Evolutionary conservation across 495 filamentous ascomycete species (phyloP).

Genomic region (Clohesyomyces aquaticus): DNA sequence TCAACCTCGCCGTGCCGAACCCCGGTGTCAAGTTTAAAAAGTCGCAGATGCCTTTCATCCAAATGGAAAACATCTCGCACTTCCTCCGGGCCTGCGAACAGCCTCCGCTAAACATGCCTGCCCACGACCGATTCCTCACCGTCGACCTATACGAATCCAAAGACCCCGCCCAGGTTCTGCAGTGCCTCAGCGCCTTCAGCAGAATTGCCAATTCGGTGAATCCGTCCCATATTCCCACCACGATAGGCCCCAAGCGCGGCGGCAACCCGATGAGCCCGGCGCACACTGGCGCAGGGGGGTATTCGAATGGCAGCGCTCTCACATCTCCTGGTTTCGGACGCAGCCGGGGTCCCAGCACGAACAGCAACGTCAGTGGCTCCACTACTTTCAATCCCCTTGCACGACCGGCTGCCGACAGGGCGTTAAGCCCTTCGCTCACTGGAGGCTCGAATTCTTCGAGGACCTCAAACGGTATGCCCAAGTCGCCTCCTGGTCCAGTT

Average conservation of each 20-base stretch:
- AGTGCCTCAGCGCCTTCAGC: conserved; percentile 91
- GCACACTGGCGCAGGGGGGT: conserved; percentile 62
- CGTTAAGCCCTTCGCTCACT: conserved; percentile 60
- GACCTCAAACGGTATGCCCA: conserved; percentile 43
- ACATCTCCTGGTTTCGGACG: conserved; percentile 49
- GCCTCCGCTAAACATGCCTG: conserved; percentile 80
- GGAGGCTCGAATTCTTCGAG: conserved; percentile 49
- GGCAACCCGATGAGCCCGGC: conserved; percentile 66
- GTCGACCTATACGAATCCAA: conserved; percentile 97
- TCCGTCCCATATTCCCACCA: conserved; percentile 69
- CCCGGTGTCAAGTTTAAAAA: conserved; percentile 81
- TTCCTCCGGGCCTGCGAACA: conserved; percentile 87
- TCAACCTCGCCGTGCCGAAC: conserved; percentile 76
- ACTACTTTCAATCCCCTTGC: conserved; percentile 48
- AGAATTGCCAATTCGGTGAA: conserved; percentile 78
- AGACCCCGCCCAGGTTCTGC: conserved; percentile 94
- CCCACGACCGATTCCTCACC: conserved; percentile 95
- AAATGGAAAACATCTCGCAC: conserved; percentile 99
- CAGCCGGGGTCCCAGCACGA: conserved; percentile 66
- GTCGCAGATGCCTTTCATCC: conserved; percentile 94
- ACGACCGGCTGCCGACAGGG: conserved; percentile 37
- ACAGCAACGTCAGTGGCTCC: conserved; percentile 66
- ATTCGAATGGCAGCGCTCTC: conserved; percentile 45
- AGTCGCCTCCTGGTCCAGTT: conserved; percentile 56
- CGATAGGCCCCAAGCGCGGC: conserved; percentile 68